Conservation (phyloP, 306 rosid genomes). For the Cajanus cajan region DNA sequence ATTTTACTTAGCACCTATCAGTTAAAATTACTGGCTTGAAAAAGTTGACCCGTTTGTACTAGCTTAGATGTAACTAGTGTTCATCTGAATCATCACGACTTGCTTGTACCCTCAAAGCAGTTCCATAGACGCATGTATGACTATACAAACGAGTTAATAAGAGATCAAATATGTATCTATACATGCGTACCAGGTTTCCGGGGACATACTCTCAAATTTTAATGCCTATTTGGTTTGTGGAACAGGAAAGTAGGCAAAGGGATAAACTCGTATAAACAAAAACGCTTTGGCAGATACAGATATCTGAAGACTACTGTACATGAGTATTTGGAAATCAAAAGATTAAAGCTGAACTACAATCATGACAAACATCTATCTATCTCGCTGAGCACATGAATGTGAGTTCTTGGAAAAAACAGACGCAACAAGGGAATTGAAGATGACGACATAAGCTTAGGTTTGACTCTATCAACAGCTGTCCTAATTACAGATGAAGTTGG, state of each 20-base stretch:
- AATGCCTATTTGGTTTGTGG: not conserved
- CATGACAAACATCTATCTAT: slow-evolving; percentile 60
- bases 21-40: too few relatives aligned
- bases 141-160: not conserved
- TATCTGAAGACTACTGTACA: slow-evolving; percentile 8
- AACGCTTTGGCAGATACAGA: not conserved
- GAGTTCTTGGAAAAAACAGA: slow-evolving; percentile 72
- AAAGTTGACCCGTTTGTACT: not conserved
- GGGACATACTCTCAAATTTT: not conserved
- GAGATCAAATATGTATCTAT: not conserved
- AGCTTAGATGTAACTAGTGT: not conserved
- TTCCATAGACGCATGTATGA: not conserved
- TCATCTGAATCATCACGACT: not conserved
- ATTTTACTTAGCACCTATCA: too few relatives aligned
- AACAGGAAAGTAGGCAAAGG: not conserved
- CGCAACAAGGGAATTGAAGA: slow-evolving; percentile 69
- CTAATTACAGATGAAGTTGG: slow-evolving; percentile 63
- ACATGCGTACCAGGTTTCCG: not conserved
- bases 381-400: slow-evolving; percentile 52
- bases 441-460: slow-evolving; percentile 54
- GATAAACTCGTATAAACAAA: not conserved
- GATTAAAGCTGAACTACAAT: slow-evolving; percentile 7
- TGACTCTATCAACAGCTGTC: slow-evolving; percentile 52
- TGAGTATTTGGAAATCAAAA: not conserved
- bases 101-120: not conserved